Conservation (phyloP, 2,329 filamentous ascomycete species). For the Fusarium ambrosium region DNA sequence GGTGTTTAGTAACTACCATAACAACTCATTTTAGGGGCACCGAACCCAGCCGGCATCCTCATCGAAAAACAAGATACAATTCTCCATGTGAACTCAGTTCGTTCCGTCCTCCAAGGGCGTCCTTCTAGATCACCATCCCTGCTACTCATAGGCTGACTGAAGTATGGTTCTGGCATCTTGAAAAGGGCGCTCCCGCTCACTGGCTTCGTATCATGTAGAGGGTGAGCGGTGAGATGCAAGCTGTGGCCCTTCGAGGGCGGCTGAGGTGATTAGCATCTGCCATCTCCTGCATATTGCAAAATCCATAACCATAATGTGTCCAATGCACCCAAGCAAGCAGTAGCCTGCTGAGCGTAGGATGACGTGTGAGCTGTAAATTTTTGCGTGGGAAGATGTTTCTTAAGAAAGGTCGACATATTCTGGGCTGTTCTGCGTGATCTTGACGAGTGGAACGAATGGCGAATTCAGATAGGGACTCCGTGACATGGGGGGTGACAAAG, state of each 20-base stretch:
- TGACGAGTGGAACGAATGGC: conserved; percentile 50
- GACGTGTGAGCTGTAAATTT: conserved; percentile 68
- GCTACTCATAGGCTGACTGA: conserved; percentile 40
- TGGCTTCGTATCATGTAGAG: conserved; percentile 24
- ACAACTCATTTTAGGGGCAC: conserved; percentile 32
- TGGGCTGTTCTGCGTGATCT: conserved; percentile 55
- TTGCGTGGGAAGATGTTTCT: conserved; percentile 64
- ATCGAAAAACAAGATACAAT: conserved; percentile 45
- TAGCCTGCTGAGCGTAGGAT: conserved; percentile 69
- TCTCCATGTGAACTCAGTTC: conserved; percentile 34
- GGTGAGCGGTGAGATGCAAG: conserved; percentile 45
- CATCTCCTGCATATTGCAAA: conserved; percentile 65
- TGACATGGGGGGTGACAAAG: conserved; percentile 45
- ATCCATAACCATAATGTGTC: conserved; percentile 73
- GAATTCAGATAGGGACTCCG: conserved; percentile 46
- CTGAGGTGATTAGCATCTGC: conserved; percentile 48
- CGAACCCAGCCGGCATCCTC: conserved; percentile 33
- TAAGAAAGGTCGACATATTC: conserved; percentile 62
- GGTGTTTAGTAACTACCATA: conserved; percentile 36
- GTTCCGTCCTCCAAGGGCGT: conserved; percentile 23
- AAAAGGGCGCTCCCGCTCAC: conserved; percentile 20
- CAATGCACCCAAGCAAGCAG: conserved; percentile 67
- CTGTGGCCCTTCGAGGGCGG: conserved; percentile 28
- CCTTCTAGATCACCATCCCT: conserved; percentile 36
- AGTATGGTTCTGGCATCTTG: conserved; percentile 33